These are phyloP conservation scores for Dryas drummondii DNA, from an alignment of 306 rosid species.

Conservation along the genomic window DNA sequence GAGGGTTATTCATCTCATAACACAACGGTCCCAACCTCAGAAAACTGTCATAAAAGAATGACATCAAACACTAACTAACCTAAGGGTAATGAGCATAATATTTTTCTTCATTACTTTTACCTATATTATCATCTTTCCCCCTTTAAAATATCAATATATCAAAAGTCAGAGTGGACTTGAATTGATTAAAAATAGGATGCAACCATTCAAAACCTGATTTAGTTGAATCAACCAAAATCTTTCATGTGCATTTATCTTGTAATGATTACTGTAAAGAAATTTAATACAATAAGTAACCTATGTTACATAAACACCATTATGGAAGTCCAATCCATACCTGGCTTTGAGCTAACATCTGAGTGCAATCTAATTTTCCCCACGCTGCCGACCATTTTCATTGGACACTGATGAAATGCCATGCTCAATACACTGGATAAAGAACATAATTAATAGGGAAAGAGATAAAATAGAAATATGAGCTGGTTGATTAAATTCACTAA, in stretches of 20 bases:
- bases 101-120: neutral
- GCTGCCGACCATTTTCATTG: slow-evolving; percentile 10
- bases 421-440: slow-evolving; percentile 40
- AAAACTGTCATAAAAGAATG: neutral
- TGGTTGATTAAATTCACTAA: neutral
- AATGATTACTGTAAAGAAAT: neutral
- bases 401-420: slow-evolving; percentile 39
- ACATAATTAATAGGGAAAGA: neutral
- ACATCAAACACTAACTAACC: neutral
- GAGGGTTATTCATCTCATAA: neutral
- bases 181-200: neutral
- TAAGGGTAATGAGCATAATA: neutral
- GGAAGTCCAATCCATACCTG: slow-evolving; percentile 13
- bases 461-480: neutral
- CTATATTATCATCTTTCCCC: neutral
- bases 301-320: neutral
- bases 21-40: neutral
- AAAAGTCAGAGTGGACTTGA: neutral
- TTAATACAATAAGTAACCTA: neutral
- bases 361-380: slow-evolving; percentile 16
- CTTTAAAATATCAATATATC: neutral
- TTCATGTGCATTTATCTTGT: neutral
- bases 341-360: slow-evolving; percentile 8
- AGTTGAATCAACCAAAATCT: no score
- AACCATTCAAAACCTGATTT: neutral